Conservation (phyloP, 306 rosid genomes). For the Crotalaria pallida region DNA sequence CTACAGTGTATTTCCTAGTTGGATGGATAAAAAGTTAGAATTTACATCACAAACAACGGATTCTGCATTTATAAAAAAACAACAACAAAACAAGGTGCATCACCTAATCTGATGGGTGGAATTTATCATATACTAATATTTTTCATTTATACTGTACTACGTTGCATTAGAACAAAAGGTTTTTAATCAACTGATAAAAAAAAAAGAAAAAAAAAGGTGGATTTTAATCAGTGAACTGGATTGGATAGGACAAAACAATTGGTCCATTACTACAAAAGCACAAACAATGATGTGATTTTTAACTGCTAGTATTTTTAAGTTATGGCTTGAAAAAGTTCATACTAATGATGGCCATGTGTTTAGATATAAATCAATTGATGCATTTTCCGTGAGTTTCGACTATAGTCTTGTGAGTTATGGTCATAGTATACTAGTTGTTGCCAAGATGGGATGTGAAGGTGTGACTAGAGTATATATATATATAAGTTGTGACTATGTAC, state of each 20-base stretch:
- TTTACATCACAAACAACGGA: not conserved
- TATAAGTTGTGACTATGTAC: too few relatives aligned
- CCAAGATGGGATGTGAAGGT: too few relatives aligned
- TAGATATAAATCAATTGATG: not conserved
- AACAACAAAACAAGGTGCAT: not conserved
- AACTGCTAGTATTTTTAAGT: not conserved
- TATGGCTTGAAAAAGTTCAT: not conserved
- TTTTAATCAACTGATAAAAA: too few relatives aligned
- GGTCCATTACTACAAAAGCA: not conserved
- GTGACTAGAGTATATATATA: too few relatives aligned
- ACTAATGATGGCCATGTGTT: not conserved
- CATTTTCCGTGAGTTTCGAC: not conserved
- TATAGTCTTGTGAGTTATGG: too few relatives aligned
- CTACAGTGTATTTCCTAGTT: conserved; percentile 13
- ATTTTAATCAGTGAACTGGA: too few relatives aligned
- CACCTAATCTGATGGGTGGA: not conserved
- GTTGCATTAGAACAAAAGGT: not conserved
- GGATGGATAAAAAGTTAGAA: conserved; percentile 1
- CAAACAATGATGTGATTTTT: conserved; percentile 10
- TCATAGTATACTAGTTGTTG: too few relatives aligned
- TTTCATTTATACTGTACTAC: not conserved
- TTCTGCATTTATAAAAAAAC: not conserved
- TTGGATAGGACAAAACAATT: too few relatives aligned
- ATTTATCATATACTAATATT: too few relatives aligned
- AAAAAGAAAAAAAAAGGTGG: too few relatives aligned